Percentiles rank a stretch among this genome's conserved stretches.
These are phyloP conservation scores for Leccinum variicolor DNA, from an alignment of 768 basidiomycete species.

Conservation along the genomic window DNA sequence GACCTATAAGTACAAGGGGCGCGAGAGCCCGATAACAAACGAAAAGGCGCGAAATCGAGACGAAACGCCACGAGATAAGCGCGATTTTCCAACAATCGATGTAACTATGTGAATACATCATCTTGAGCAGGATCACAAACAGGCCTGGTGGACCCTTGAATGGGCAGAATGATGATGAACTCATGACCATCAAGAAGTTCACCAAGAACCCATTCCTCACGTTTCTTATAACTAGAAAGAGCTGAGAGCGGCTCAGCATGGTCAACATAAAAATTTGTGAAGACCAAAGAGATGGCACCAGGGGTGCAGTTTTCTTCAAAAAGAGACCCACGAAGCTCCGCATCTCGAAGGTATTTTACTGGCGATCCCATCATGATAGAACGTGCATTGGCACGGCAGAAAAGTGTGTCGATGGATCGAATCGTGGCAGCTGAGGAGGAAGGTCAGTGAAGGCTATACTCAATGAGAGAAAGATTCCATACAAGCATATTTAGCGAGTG, in stretches of 20 bases:
- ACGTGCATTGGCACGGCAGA: background rate
- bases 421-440: background rate
- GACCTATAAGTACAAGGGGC: too few species aligned
- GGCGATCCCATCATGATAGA: background rate
- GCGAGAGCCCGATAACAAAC: too few species aligned
- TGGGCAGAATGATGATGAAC: background rate
- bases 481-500: background rate
- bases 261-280: background rate
- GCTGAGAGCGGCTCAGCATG: background rate
- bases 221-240: background rate
- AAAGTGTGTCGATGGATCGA: background rate
- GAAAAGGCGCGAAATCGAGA: too few species aligned
- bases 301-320: conserved; percentile 4
- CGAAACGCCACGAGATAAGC: too few species aligned
- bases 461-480: background rate
- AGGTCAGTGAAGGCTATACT: conserved; percentile 1
- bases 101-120: background rate
- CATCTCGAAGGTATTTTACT: conserved; percentile 1
- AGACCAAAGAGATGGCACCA: conserved; percentile 1
- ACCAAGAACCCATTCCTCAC: background rate
- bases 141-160: background rate
- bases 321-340: conserved; percentile 1
- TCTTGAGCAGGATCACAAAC: background rate
- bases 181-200: conserved; percentile 2
- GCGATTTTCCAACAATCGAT: background rate